These are phyloP conservation scores for Termitomyces sp. DNA, from an alignment of 768 basidiomycete genomes.

Conservation along the genomic window DNA sequence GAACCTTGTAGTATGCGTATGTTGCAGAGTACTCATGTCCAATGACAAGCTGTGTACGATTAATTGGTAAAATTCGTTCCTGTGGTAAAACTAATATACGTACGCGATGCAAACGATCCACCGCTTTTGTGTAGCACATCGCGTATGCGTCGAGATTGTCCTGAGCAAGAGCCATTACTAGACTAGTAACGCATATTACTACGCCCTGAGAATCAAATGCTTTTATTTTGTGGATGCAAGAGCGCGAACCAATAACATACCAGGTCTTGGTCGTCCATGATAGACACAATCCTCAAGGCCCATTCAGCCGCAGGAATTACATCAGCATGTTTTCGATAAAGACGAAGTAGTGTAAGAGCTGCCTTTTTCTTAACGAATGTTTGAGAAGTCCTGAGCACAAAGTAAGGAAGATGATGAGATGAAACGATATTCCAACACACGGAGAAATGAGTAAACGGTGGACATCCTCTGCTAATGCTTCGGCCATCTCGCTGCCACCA, in stretches of 20 bases:
- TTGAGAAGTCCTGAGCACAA: slow-evolving; percentile 71
- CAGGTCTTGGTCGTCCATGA: slow-evolving; percentile 93
- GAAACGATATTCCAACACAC: slow-evolving; percentile 40
- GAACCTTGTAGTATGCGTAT: slow-evolving; percentile 97
- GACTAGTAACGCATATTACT: slow-evolving; percentile 86
- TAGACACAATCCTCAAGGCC: slow-evolving; percentile 90
- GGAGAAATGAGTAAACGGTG: slow-evolving; percentile 93
- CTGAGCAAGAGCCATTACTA: slow-evolving; percentile 93
- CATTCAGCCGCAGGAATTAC: slow-evolving; percentile 93
- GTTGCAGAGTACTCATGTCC: slow-evolving; percentile 85
- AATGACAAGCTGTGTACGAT: slow-evolving; percentile 66
- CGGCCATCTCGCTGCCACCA: slow-evolving; percentile 97
- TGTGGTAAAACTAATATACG: slow-evolving; percentile 16
- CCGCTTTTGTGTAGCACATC: slow-evolving; percentile 93
- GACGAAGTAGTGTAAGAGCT: slow-evolving; percentile 83
- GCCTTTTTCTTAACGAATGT: slow-evolving; percentile 99
- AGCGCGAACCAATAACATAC: slow-evolving; percentile 33
- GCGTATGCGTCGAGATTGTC: slow-evolving; percentile 87
- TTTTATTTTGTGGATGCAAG: slow-evolving; percentile 5
- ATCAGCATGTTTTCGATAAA: slow-evolving; percentile 95
- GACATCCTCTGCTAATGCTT: slow-evolving; percentile 89
- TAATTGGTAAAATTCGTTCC: neutral
- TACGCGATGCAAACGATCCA: slow-evolving; percentile 82
- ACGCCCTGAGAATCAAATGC: slow-evolving; percentile 63
- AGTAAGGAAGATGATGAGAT: slow-evolving; percentile 6